Evolutionary conservation across 148 eudicot genomes (phyloP).

Genomic region (Dianthus caryophyllus): DNA sequence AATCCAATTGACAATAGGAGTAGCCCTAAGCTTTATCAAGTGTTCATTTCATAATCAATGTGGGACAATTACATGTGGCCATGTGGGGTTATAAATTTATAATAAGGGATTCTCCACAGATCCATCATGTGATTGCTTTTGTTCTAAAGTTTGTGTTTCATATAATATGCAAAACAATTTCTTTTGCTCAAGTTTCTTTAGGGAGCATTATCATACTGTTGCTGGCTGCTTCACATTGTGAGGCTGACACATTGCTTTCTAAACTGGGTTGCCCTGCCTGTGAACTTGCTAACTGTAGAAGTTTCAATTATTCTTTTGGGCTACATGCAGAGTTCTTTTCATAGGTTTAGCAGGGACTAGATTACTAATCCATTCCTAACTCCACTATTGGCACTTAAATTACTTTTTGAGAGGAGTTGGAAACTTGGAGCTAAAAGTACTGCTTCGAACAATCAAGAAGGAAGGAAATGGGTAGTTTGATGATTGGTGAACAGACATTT

Average conservation of each 20-base stretch:
- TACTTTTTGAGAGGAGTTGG: background rate
- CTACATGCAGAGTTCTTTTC: background rate
- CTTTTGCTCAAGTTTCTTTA: background rate
- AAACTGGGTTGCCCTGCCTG: background rate
- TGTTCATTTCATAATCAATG: too few species aligned
- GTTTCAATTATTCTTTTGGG: background rate
- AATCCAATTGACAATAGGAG: too few species aligned
- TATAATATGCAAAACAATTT: background rate
- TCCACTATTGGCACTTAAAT: background rate
- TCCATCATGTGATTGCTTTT: background rate
- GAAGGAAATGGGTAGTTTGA: background rate
- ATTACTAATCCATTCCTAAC: background rate
- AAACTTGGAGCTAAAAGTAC: background rate
- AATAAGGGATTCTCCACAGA: too few species aligned
- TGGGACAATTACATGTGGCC: too few species aligned
- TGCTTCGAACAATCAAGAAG: too few species aligned
- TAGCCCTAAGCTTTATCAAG: too few species aligned
- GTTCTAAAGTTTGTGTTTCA: background rate
- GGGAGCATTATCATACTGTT: background rate
- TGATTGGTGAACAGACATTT: background rate
- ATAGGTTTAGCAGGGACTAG: background rate
- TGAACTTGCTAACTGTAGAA: background rate
- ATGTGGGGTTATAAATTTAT: too few species aligned
- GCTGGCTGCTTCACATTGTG: background rate
- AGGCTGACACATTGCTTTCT: background rate